Evolutionary conservation across 1,284 basidiomycete genomes (phyloP).

Genomic region (Neolentinus lepideus): DNA sequence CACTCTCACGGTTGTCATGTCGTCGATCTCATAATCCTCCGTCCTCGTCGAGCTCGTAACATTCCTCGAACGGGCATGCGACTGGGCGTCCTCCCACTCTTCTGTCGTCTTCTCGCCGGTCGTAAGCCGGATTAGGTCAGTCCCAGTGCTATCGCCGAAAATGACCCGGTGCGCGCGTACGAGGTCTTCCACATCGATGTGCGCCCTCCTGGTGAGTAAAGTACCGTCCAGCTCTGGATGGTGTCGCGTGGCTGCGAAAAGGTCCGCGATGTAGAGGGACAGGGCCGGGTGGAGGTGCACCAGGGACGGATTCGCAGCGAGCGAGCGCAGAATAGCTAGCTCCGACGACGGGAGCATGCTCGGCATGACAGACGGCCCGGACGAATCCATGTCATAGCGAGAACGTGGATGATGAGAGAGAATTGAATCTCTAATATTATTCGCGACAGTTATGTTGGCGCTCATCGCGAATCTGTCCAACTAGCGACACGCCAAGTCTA

Average conservation of each 20-base stretch:
- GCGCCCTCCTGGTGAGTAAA: conserved; percentile 52
- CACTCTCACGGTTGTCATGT: conserved; percentile 1
- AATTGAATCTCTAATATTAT: conserved; percentile 24
- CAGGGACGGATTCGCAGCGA: conserved; percentile 22
- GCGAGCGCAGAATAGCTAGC: conserved; percentile 29
- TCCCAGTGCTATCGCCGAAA: conserved; percentile 45
- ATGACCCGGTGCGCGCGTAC: conserved; percentile 58
- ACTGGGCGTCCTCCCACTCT: neutral
- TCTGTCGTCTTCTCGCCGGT: conserved; percentile 2
- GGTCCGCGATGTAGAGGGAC: conserved; percentile 58
- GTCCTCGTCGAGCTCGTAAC: neutral
- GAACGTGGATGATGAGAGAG: conserved; percentile 25
- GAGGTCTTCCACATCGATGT: conserved; percentile 53
- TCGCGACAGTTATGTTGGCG: conserved; percentile 41
- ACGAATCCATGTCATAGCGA: conserved; percentile 6
- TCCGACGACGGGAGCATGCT: conserved; percentile 29
- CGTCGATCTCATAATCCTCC: conserved; percentile 2
- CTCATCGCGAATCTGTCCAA: conserved; percentile 76
- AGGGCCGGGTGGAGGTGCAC: conserved; percentile 40
- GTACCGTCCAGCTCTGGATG: conserved; percentile 63
- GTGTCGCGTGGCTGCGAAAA: conserved; percentile 67
- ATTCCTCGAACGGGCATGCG: neutral
- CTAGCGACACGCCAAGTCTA: conserved; percentile 26
- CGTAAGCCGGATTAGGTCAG: conserved; percentile 33
- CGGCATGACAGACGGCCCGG: conserved; percentile 5